These are phyloP conservation scores for Orbilia quercus DNA, from an alignment of 2,329 filamentous ascomycete genomes.

Conservation along the genomic window DNA sequence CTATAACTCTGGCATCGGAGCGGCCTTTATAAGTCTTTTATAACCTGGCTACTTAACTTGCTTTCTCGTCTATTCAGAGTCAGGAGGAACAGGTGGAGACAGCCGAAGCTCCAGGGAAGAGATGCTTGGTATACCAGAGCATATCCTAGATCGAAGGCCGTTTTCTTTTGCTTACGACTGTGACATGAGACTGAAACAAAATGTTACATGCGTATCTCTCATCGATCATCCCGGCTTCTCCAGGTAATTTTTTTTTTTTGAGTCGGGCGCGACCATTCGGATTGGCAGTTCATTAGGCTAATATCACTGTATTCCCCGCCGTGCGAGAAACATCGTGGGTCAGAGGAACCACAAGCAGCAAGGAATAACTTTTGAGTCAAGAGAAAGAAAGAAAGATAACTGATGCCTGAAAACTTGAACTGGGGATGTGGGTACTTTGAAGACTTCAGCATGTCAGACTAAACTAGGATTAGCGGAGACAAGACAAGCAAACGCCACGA, in stretches of 20 bases:
- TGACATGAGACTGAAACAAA: not conserved
- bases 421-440: not conserved
- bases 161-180: too few species aligned
- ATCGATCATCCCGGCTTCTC: not conserved
- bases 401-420: slow-evolving; percentile 3
- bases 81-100: too few species aligned
- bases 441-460: too few species aligned
- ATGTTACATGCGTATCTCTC: not conserved
- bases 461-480: not conserved
- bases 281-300: slow-evolving; percentile 24
- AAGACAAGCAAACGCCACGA: slow-evolving; percentile 36
- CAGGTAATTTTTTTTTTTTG: too few species aligned
- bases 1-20: too few species aligned
- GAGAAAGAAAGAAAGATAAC: not conserved
- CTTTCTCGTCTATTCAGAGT: too few species aligned
- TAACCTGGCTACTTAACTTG: not conserved
- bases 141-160: too few species aligned
- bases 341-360: slow-evolving; percentile 7
- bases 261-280: not conserved
- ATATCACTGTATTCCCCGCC: slow-evolving; percentile 21
- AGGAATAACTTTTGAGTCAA: slow-evolving; percentile 4
- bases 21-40: too few species aligned
- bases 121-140: too few species aligned
- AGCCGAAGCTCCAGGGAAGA: too few species aligned
- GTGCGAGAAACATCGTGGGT: not conserved